Conservation (phyloP, 1,139 yeast species). For the Saccharomyces hybrid region DNA sequence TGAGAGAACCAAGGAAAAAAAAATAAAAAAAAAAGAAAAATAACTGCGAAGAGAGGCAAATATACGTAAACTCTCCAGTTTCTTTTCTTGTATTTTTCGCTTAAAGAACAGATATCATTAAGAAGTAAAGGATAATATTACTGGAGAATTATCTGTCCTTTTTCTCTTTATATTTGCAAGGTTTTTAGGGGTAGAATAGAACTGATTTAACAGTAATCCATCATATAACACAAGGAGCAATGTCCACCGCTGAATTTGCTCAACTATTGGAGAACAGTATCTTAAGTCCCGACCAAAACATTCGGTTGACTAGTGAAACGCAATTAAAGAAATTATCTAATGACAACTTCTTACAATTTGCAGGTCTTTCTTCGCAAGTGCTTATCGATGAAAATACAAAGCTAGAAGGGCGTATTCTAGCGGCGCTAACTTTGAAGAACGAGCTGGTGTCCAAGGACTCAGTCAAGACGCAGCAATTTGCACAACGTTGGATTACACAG, state of each 20-base stretch:
- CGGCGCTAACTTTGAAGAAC: slow-evolving; percentile 83
- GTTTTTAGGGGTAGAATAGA: background rate
- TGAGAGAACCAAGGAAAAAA: background rate
- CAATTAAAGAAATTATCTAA: slow-evolving; percentile 66
- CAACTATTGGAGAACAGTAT: slow-evolving; percentile 73
- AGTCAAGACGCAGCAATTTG: slow-evolving; percentile 43
- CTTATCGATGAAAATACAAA: slow-evolving; percentile 58
- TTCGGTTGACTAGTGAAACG: slow-evolving; percentile 73
- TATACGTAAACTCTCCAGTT: background rate
- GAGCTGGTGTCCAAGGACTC: slow-evolving; percentile 73
- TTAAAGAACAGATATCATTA: background rate
- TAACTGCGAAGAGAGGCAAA: background rate
- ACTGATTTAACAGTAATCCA: background rate
- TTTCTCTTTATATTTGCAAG: background rate
- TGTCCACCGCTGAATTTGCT: slow-evolving; percentile 49
- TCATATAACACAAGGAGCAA: slow-evolving; percentile 3
- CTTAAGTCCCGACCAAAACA: slow-evolving; percentile 52
- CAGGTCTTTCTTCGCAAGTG: slow-evolving; percentile 63
- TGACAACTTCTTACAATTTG: slow-evolving; percentile 67
- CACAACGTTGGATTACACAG: slow-evolving; percentile 36
- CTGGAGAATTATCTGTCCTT: background rate
- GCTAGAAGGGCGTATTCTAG: slow-evolving; percentile 84
- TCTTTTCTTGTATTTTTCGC: background rate
- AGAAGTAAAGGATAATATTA: background rate
- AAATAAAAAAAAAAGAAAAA: background rate